Evolutionary conservation across 768 basidiomycete genomes (phyloP), one percentile per base, ranked within the genome.

Genomic region (Pulveroboletus sp.): DNA sequence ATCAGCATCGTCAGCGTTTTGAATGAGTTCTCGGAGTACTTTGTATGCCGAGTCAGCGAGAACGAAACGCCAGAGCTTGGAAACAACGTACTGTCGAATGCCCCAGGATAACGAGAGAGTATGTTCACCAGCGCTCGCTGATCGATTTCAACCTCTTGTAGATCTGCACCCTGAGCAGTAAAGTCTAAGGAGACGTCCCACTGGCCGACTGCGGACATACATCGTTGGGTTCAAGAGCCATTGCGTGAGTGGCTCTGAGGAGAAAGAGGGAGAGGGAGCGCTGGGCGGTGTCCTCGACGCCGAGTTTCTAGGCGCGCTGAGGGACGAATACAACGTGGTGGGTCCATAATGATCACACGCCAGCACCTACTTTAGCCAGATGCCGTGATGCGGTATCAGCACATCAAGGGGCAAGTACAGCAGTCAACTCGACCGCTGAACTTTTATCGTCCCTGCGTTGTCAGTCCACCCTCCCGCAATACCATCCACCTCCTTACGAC

Each of bases 1-100:
- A 5, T 63, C 68, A 0, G 71, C 78, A 64, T 80, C 78, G 52
- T 80, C 78, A 10, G 80, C 77, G 60, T 82, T 82, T 59, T 81
- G 80, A 10, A 81, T 60, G 17, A 82, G 65, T 56, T 81, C 81
- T 43, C 81, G 64, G 48, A 76, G 74, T 35, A 80, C 76, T 68
- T 21, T 36, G 28, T 15, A 11, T 2, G 9, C 9, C 11, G 9
- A 13, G 26, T 50, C 8, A 57, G 54, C 31, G 11, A 35, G 17
- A 36, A 18, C 8, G 8, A 8, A 24, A 15, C 14, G 9, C 13
- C 4, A 21, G 3, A 10, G 14, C 10, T 36, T 2, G 27, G 1
- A 4, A 24, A 33, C 4, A 28, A 21, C 18, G 5, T 7, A 50
- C 57, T 35, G 33, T 57, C 56, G 21, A 57, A 57, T 6, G 26